Evolutionary conservation across 164 flowering plant species (phyloP).

Genomic region (Nymphaea thermarum): DNA sequence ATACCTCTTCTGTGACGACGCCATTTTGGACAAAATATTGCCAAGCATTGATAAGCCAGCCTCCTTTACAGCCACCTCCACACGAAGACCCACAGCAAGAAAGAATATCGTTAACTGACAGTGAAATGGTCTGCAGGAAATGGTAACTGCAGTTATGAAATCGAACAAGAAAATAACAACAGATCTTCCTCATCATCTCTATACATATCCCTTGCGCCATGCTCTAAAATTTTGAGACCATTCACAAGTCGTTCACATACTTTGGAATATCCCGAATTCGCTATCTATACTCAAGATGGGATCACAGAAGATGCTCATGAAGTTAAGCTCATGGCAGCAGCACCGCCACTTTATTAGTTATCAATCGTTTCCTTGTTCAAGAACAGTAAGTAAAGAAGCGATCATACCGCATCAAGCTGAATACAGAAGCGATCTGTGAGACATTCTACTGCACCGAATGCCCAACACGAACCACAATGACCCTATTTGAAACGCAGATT

Average conservation of each 20-base stretch:
- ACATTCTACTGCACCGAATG: conserved; percentile 90
- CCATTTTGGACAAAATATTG: conserved; percentile 58
- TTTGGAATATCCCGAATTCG: no score
- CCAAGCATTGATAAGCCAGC: conserved; percentile 81
- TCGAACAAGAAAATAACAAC: not conserved
- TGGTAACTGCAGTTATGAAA: not conserved
- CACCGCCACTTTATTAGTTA: no score
- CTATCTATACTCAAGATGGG: no score
- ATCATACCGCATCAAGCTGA: conserved; percentile 47
- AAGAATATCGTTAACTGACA: conserved; percentile 79
- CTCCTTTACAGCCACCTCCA: conserved; percentile 92
- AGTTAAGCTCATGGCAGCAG: no score
- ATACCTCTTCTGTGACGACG: conserved; percentile 86
- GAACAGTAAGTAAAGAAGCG: not conserved
- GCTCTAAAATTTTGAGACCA: no score
- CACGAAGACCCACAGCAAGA: conserved; percentile 95
- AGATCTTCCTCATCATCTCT: no score
- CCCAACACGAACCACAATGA: conserved; percentile 99
- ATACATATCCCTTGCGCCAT: no score
- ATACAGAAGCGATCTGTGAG: conserved; percentile 93
- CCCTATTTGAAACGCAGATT: conserved; percentile 33
- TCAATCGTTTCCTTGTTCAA: not conserved
- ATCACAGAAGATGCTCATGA: no score
- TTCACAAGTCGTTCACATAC: no score
- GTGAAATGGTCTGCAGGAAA: conserved; percentile 55